Base-by-base conservation (phyloP, 2,329 filamentous ascomycete genomes). In the Malbranchea zuffiana region DNA sequence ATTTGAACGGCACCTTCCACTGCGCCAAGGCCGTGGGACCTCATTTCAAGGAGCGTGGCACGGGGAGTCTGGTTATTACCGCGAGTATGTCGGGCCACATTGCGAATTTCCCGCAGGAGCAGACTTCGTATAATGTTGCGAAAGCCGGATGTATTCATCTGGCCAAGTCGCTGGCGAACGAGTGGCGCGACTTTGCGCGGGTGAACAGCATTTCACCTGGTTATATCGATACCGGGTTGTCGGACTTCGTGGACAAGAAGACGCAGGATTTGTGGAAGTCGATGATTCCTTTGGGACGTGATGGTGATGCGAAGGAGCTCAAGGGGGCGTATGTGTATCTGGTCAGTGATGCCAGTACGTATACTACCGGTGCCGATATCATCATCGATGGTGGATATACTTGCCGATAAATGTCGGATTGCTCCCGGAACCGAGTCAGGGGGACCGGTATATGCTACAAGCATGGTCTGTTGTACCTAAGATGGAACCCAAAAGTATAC, bases 11-110 rank as follows among this genome's bases (percentile, higher is more conserved):
- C 8, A 77, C 72, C 18, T 83, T 85, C 62, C 75, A 87, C 72
- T 92, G 84, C 45, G 84, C 85, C 17, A 83, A 88, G 66, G 84
- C 84, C 13, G 82, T 84, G n/a, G 87, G 86, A 21, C 72, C 78
- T 38, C 80, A 90, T 62, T 80, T 79, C 70, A 75, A 75, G 60
- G 63, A 78, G 61, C 69, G 72, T 44, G 72, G 74, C 49, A 75
- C 65, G 7, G 77, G 77, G 33, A 74, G 68, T 43, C 71, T 80
- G 55, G 66, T 81, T 59, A 75, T 79, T 56, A 81, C 77, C 25
- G 68, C 75, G n/a, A 74, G 69, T 49, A 80, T 72, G 67, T 67
- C 62, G 4, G 68, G 68, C 8, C 68, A 71, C 49, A 69, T 71
- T 44, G 68, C 63, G 50, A 72, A 71, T 50, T 69, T 56, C 53